phyloP scores from a whole-genome alignment of 228 moss, liverwort and hornwort genomes.

The Sphagnum fallax region DNA sequence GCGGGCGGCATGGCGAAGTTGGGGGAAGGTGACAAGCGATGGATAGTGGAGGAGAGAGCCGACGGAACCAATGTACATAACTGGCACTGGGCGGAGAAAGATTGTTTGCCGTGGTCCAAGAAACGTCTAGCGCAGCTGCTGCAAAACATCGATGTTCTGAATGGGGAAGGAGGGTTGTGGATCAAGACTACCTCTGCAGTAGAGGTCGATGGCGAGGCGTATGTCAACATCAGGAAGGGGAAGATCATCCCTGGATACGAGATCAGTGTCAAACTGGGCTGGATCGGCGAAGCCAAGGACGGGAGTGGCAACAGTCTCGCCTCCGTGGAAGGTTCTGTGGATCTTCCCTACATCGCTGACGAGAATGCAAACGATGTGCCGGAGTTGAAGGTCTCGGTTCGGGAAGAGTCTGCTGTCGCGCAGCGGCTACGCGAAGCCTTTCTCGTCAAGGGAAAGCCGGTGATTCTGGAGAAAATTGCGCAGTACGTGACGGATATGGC shows the following conservation, averaged over 20 bases:
- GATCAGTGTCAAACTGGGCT: constrained; percentile 59
- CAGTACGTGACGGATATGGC: constrained; percentile 74
- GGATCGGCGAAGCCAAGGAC: constrained; percentile 88
- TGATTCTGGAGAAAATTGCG: constrained; percentile 50
- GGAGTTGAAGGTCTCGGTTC: constrained; percentile 70
- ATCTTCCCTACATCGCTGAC: constrained; percentile 90
- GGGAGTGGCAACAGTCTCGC: constrained; percentile 54
- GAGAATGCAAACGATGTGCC: constrained; percentile 95
- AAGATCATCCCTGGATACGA: constrained; percentile 99
- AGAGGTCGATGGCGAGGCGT: constrained; percentile 73
- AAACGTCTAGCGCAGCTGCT: constrained; percentile 79
- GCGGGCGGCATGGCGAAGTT: constrained; percentile 70
- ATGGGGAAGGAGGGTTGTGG: constrained; percentile 89
- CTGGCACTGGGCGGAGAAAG: constrained; percentile 99
- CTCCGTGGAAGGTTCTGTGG: constrained; percentile 60
- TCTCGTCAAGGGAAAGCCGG: constrained; percentile 61
- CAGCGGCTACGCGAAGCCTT: constrained; percentile 88
- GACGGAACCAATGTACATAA: constrained; percentile 98
- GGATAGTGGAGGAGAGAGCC: constrained; percentile 91
- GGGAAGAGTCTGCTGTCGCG: constrained; percentile 62
- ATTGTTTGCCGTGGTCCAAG: constrained; percentile 90
- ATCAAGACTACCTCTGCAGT: constrained; percentile 68
- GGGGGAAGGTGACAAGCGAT: constrained; percentile 98
- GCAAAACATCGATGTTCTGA: constrained; percentile 52
- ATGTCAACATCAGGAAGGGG: constrained; percentile 96